phyloP scores from a whole-genome alignment of 495 filamentous ascomycete genomes.

The Astrothelium macrocarpum region DNA sequence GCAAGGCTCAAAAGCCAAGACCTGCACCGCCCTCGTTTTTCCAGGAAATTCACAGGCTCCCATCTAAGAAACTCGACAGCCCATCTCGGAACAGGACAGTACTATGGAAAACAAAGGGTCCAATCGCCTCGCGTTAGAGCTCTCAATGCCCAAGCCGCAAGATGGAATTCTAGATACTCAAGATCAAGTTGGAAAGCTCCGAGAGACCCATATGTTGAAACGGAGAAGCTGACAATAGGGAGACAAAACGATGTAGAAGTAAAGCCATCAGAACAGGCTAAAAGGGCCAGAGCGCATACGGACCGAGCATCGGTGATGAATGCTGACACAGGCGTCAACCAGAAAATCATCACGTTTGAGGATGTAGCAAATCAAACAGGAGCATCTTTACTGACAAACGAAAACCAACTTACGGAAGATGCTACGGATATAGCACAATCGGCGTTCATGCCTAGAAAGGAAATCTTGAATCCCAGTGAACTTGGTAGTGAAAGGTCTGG shows the following conservation, averaged over 20 bases:
- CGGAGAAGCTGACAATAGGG: not conserved
- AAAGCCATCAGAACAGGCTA: not conserved
- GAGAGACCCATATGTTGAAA: not conserved
- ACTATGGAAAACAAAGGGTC: not conserved
- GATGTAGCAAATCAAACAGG: not conserved
- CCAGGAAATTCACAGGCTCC: not conserved
- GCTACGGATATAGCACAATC: not conserved
- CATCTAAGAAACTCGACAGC: not conserved
- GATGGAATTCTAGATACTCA: not conserved
- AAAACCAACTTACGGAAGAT: not conserved
- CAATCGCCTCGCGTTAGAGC: not conserved
- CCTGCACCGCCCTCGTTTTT: not conserved
- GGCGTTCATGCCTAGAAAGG: not conserved
- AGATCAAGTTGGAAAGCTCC: not conserved
- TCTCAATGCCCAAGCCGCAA: not conserved
- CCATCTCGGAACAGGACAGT: not conserved
- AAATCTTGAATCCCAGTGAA: not conserved
- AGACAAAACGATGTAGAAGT: not conserved
- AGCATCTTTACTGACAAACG: not conserved
- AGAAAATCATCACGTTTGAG: not conserved
- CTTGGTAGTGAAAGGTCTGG: not conserved
- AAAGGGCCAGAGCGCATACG: not conserved
- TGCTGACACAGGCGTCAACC: not conserved
- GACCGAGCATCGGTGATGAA: not conserved
- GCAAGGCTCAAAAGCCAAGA: not conserved